A percentile compares a stretch with the other conserved stretches of the same genome.
phyloP scores from a whole-genome alignment of 169 alveolate species.

The Amoebophrya sp. region DNA sequence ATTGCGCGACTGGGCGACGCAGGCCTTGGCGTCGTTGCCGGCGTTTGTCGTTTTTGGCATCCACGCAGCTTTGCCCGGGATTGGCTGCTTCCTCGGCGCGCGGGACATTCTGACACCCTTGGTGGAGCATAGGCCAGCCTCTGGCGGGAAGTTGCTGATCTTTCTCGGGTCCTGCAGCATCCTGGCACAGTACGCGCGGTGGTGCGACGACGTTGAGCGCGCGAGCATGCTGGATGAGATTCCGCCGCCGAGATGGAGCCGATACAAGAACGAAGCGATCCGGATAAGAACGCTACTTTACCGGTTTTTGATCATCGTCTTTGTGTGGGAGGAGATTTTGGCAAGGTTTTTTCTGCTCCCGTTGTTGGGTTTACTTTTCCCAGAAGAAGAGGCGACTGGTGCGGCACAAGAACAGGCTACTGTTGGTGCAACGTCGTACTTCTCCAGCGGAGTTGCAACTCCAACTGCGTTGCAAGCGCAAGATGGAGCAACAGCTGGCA shows the following conservation, averaged over 20 bases:
- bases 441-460: too few relatives aligned
- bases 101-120: not conserved
- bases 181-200: not conserved
- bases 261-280: not conserved
- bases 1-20: not conserved
- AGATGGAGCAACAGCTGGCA: too few relatives aligned
- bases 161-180: not conserved
- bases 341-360: not conserved
- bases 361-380: not conserved
- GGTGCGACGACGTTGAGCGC: not conserved
- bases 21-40: not conserved
- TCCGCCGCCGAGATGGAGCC: not conserved
- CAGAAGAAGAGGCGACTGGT: too few relatives aligned
- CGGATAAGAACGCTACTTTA: not conserved
- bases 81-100: not conserved
- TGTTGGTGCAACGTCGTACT: too few relatives aligned
- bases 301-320: not conserved
- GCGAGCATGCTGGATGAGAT: not conserved
- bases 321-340: not conserved
- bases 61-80: not conserved
- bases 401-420: too few relatives aligned
- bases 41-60: not conserved
- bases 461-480: too few relatives aligned
- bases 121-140: not conserved
- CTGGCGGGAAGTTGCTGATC: not conserved